Percentiles rank a stretch among this genome's conserved stretches.
Evolutionary conservation across 768 basidiomycete species (phyloP).

Genomic region (Artomyces pyxidatus): DNA sequence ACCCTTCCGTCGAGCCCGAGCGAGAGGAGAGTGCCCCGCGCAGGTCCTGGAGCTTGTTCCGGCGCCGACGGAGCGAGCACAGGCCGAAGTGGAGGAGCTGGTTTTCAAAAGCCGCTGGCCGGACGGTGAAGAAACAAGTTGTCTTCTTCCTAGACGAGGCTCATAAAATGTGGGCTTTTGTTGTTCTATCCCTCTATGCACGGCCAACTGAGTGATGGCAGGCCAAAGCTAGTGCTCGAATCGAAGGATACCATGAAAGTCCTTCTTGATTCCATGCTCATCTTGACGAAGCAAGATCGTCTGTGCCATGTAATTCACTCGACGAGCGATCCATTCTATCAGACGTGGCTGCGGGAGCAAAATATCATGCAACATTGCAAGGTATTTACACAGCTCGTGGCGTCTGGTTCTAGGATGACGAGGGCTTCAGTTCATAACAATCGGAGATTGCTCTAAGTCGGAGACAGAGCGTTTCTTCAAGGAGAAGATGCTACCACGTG

Average conservation of each 20-base stretch:
- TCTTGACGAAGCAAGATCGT: slow-evolving; percentile 79
- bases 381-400: slow-evolving; percentile 25
- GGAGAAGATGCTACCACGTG: slow-evolving; percentile 54
- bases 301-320: slow-evolving; percentile 77
- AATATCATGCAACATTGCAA: slow-evolving; percentile 82
- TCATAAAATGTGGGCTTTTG: slow-evolving; percentile 57
- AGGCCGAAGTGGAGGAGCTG: slow-evolving; percentile 7
- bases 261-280: slow-evolving; percentile 77
- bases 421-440: slow-evolving; percentile 58
- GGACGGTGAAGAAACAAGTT: slow-evolving; percentile 57
- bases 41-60: neutral
- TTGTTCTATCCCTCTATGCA: neutral
- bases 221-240: slow-evolving; percentile 63
- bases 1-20: slow-evolving; percentile 10
- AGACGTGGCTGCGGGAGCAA: slow-evolving; percentile 72
- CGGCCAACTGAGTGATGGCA: too few species aligned
- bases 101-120: slow-evolving; percentile 22
- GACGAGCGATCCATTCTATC: slow-evolving; percentile 80
- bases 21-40: neutral
- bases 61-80: slow-evolving; percentile 4
- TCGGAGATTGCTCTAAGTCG: slow-evolving; percentile 70
- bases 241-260: slow-evolving; percentile 79
- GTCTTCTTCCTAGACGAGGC: slow-evolving; percentile 84
- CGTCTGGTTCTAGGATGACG: neutral
- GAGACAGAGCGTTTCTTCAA: slow-evolving; percentile 63